phyloP scores from a whole-genome alignment of 768 basidiomycete species.

The Lactifluus pinguis region DNA sequence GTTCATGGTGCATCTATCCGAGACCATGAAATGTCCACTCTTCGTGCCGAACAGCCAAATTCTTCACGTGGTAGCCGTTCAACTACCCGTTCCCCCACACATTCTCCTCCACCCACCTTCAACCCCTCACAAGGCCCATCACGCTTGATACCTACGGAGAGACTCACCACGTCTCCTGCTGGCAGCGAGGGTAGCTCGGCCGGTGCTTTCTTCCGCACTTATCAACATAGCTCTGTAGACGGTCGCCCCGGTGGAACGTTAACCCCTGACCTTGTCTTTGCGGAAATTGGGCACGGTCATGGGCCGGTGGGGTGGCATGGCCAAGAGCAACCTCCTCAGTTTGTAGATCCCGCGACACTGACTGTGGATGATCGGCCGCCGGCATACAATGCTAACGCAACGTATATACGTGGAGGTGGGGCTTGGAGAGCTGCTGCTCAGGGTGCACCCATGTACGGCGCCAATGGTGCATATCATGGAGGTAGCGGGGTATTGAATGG shows the following conservation, averaged over 20 bases:
- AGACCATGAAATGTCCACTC: conserved; percentile 30
- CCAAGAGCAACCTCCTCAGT: not conserved
- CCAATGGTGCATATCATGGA: not conserved
- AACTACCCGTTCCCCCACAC: conserved; percentile 17
- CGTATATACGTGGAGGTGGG: not conserved
- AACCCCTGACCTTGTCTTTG: conserved; percentile 66
- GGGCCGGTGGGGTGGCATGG: conserved; percentile 27
- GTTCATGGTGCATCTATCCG: conserved; percentile 27
- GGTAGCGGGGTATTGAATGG: conserved; percentile 3
- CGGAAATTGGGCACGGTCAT: conserved; percentile 69
- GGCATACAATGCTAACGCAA: not conserved
- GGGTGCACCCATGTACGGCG: not conserved
- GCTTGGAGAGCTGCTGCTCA: not conserved
- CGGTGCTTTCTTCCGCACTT: conserved; percentile 51
- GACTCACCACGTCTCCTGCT: conserved; percentile 41
- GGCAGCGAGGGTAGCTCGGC: conserved; percentile 52
- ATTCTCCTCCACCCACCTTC: conserved; percentile 21
- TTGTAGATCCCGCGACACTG: not conserved
- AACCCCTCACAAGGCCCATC: conserved; percentile 30
- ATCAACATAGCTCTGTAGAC: conserved; percentile 28
- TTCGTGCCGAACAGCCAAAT: conserved; percentile 16
- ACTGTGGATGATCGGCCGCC: conserved; percentile 7
- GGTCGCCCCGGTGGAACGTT: conserved; percentile 39
- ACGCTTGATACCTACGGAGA: conserved; percentile 38
- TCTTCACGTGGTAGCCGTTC: conserved; percentile 28